Percentiles rank a stretch among this genome's conserved stretches.
Conservation (phyloP, 202 grass and related monocot species). For the Panicum virgatum region DNA sequence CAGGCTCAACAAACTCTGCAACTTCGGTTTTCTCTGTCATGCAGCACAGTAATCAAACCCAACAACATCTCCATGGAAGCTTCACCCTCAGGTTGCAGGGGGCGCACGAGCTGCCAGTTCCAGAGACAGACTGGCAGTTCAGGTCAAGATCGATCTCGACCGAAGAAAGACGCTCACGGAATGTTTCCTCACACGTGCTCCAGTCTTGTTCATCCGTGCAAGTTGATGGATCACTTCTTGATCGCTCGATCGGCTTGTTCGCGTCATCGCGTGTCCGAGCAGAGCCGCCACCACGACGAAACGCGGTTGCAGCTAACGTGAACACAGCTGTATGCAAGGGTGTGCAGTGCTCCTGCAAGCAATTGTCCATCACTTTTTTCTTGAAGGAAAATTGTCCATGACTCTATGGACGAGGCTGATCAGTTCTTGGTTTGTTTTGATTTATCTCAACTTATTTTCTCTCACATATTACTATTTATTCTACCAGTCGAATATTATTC, state of each 20-base stretch:
- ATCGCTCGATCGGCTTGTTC: not conserved
- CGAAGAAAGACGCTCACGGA: not conserved
- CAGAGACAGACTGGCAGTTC: not conserved
- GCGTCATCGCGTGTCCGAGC: not conserved
- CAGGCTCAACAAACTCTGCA: not conserved
- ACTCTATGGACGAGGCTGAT: too few relatives aligned
- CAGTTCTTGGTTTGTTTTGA: too few relatives aligned
- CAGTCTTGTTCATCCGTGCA: not conserved
- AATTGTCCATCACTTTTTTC: not conserved
- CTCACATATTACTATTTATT: too few relatives aligned
- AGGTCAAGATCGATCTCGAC: not conserved
- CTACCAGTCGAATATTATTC: too few relatives aligned
- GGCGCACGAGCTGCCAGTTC: not conserved
- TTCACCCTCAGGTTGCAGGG: not conserved
- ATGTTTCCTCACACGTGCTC: not conserved
- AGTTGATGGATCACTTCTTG: not conserved
- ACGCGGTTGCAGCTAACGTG: slow-evolving; percentile 8
- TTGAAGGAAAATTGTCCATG: not conserved
- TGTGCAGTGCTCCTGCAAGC: not conserved
- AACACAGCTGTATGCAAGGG: not conserved
- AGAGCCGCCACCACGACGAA: not conserved
- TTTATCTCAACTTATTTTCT: too few relatives aligned
- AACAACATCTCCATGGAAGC: not conserved
- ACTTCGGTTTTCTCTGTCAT: not conserved
- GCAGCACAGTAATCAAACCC: not conserved